Evolutionary conservation across 2,329 filamentous ascomycete genomes (phyloP).

Genomic region (Neofusicoccum cordaticola): DNA sequence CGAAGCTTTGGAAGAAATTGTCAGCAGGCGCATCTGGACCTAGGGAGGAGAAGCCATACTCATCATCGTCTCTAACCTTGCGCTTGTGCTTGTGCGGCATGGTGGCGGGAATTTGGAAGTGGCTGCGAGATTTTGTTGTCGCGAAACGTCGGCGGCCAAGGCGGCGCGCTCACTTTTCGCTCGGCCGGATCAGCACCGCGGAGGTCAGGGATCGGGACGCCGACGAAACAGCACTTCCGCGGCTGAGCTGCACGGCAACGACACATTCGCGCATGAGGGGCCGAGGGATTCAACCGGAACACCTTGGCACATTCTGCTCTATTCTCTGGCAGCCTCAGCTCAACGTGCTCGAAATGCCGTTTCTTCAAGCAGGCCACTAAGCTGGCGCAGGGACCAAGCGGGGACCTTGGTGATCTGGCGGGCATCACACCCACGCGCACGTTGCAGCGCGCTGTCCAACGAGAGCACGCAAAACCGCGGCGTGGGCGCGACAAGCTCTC

Average conservation of each 20-base stretch:
- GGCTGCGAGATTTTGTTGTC: conserved; percentile 5
- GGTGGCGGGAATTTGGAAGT: conserved; percentile 7
- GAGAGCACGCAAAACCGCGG: not conserved
- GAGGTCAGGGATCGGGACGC: not conserved
- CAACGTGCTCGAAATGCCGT: too few relatives aligned
- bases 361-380: not conserved
- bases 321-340: not conserved
- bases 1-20: conserved; percentile 47
- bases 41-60: conserved; percentile 49
- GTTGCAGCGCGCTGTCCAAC: not conserved
- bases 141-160: conserved; percentile 2
- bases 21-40: not conserved
- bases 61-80: conserved; percentile 51
- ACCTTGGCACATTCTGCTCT: not conserved
- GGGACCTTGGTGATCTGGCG: not conserved
- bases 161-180: conserved; percentile 16
- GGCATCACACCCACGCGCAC: not conserved
- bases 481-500: conserved; percentile 2
- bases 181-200: not conserved
- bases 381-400: conserved; percentile 1
- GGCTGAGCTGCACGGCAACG: not conserved
- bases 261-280: not conserved
- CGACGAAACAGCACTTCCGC: not conserved
- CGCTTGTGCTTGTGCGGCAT: conserved; percentile 91
- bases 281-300: not conserved